A percentile compares a stretch with the other conserved stretches of the same genome.
These are phyloP conservation scores for Citrus cavaleriei DNA, from an alignment of 345 rosid species.

Conservation along the genomic window DNA sequence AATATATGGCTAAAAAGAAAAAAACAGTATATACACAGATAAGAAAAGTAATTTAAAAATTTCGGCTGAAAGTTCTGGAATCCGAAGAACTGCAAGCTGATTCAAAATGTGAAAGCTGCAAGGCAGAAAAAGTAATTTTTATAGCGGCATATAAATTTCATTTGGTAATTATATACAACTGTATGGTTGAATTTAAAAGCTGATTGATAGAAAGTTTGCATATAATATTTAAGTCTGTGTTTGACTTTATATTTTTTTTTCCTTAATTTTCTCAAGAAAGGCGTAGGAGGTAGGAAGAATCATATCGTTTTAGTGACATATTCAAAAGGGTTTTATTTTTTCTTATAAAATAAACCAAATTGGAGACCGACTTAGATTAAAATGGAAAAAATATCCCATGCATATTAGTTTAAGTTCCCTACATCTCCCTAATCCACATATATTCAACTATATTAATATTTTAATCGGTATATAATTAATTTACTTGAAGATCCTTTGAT, in stretches of 20 bases:
- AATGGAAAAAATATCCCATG: background rate
- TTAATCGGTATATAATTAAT: background rate
- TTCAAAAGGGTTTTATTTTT: background rate
- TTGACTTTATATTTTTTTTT: background rate
- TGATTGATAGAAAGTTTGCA: background rate
- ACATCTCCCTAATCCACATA: background rate
- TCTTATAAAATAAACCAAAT: background rate
- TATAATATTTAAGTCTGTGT: background rate
- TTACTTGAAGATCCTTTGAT: background rate
- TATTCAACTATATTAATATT: background rate
- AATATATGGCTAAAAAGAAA: background rate
- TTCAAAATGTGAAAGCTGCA: background rate
- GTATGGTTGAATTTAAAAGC: background rate
- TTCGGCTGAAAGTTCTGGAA: background rate
- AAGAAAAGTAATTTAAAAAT: too few relatives aligned
- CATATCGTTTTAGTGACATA: background rate
- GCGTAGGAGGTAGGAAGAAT: background rate
- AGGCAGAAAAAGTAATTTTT: background rate
- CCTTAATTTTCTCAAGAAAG: background rate
- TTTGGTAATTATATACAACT: background rate
- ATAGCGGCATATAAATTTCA: background rate
- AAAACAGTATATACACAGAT: background rate
- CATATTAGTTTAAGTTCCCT: background rate
- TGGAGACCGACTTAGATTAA: background rate
- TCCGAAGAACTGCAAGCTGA: background rate